phyloP scores from a whole-genome alignment of 2,329 filamentous ascomycete species.

The Orbilia quercus region DNA sequence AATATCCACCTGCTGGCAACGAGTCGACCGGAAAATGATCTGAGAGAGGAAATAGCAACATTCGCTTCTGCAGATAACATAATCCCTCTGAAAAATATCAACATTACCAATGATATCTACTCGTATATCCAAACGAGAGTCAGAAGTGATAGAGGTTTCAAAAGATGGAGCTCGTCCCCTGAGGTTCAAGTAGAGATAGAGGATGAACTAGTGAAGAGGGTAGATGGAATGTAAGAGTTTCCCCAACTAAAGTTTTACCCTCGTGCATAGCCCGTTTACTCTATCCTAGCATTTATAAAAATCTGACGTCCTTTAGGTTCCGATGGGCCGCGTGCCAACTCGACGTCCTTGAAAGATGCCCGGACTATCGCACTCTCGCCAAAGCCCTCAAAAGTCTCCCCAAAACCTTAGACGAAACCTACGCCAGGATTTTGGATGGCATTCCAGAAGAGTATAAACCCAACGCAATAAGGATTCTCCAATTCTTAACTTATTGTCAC shows the following conservation, averaged over 20 bases:
- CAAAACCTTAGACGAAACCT: constrained; percentile 58
- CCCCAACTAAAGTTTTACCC: not conserved
- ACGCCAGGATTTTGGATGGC: constrained; percentile 58
- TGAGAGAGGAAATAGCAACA: not conserved
- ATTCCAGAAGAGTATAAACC: constrained; percentile 56
- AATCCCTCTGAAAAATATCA: not conserved
- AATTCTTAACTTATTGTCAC: constrained; percentile 60
- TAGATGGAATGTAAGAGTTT: constrained; percentile 61
- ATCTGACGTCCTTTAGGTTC: constrained; percentile 60
- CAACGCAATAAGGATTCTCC: constrained; percentile 59
- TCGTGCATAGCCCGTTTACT: not conserved
- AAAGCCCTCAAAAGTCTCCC: constrained; percentile 56
- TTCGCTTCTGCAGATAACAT: not conserved
- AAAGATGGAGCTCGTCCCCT: constrained; percentile 58
- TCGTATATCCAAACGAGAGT: constrained; percentile 33
- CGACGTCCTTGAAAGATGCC: constrained; percentile 59
- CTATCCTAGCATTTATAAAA: no score
- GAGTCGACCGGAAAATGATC: constrained; percentile 3
- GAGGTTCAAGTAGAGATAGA: constrained; percentile 49
- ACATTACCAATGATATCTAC: constrained; percentile 10
- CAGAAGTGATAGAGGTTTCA: constrained; percentile 55
- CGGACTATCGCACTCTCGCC: constrained; percentile 34
- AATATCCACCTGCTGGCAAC: not conserved
- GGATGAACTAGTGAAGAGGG: constrained; percentile 40
- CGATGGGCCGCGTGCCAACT: constrained; percentile 61